Evolutionary conservation across 2,329 filamentous ascomycete genomes (phyloP).

Genomic region (Biscogniauxia marginata): DNA sequence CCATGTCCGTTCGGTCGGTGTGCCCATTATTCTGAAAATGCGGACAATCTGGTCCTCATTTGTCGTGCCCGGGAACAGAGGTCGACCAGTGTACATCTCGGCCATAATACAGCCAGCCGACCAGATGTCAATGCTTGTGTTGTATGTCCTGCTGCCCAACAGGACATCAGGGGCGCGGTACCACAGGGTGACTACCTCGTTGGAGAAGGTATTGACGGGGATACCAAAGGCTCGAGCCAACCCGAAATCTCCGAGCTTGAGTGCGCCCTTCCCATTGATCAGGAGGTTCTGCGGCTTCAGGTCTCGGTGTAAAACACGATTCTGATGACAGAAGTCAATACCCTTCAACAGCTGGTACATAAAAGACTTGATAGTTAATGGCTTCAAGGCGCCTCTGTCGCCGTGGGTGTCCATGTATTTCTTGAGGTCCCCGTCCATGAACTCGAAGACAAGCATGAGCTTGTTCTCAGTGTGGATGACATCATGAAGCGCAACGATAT

Average conservation of each 20-base stretch:
- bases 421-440: conserved; percentile 97
- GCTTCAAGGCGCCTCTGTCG: conserved; percentile 85
- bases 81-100: conserved; percentile 96
- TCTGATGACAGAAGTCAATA: conserved; percentile 97
- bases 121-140: conserved; percentile 99
- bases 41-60: conserved; percentile 97
- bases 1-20: conserved; percentile 92
- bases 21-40: conserved; percentile 98
- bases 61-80: conserved; percentile 93
- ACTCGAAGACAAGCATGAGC: conserved; percentile 98
- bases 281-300: conserved; percentile 95
- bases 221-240: conserved; percentile 94
- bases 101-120: conserved; percentile 99
- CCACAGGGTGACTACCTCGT: conserved; percentile 97
- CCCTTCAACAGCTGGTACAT: conserved; percentile 97
- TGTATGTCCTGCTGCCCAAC: conserved; percentile 91
- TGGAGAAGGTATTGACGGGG: conserved; percentile 96
- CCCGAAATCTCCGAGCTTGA: conserved; percentile 94
- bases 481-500: conserved; percentile 95
- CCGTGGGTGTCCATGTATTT: conserved; percentile 97
- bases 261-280: conserved; percentile 85
- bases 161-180: conserved; percentile 96
- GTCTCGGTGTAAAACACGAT: conserved; percentile 91
- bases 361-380: conserved; percentile 93
- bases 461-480: conserved; percentile 99